Evolutionary conservation across 2,329 filamentous ascomycete genomes (phyloP).

Genomic region (Pseudocercospora eumusae): DNA sequence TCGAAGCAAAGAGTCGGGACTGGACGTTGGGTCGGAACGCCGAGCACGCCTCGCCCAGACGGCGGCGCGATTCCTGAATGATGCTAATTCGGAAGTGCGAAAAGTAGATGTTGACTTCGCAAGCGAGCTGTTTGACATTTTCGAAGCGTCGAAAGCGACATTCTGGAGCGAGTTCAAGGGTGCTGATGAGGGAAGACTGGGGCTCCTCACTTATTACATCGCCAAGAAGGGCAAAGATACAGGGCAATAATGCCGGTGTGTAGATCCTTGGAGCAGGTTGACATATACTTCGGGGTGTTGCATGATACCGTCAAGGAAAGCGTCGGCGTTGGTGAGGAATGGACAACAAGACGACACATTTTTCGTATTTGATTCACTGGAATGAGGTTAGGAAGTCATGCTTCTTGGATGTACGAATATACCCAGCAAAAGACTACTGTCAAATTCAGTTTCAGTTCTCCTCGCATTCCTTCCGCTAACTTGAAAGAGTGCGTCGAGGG

Average conservation of each 20-base stretch:
- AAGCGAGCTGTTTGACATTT: conserved; percentile 62
- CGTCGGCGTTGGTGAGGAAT: conserved; percentile 4
- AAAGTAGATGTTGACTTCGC: conserved; percentile 82
- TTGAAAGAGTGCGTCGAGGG: not conserved
- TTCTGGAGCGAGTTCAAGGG: conserved; percentile 68
- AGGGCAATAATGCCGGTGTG: conserved; percentile 10
- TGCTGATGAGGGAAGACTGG: conserved; percentile 71
- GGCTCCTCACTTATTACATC: conserved; percentile 78
- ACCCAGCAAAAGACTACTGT: not conserved
- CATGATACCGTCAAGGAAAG: conserved; percentile 5
- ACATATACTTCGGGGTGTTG: conserved; percentile 9
- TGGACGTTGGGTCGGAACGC: conserved; percentile 28
- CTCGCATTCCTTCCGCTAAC: not conserved
- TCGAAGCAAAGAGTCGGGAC: conserved; percentile 28
- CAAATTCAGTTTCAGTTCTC: not conserved
- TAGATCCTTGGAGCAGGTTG: not conserved
- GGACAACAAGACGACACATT: not conserved
- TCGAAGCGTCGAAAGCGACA: conserved; percentile 37
- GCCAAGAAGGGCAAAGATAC: conserved; percentile 58
- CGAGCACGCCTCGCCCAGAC: conserved; percentile 32
- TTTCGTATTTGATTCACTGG: not conserved
- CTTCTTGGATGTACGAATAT: conserved; percentile 7
- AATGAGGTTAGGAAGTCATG: conserved; percentile 1
- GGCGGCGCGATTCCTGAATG: conserved; percentile 32
- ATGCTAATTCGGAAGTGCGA: conserved; percentile 38